phyloP scores from a whole-genome alignment of 2,329 filamentous ascomycete genomes.

The Furcasterigmium furcatum region DNA sequence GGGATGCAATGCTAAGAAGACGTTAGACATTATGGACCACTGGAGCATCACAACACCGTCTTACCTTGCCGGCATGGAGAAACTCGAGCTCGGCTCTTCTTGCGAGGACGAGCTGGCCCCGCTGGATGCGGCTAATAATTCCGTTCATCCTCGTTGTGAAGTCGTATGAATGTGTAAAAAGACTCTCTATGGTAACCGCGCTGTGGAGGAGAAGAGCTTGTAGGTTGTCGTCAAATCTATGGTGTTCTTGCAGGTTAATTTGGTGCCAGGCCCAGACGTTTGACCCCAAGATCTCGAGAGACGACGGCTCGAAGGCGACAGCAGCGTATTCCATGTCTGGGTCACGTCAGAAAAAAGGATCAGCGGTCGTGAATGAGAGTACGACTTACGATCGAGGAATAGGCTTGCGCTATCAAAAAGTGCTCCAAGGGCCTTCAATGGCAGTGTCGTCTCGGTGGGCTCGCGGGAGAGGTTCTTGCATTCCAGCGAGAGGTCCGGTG shows the following conservation, averaged over 20 bases:
- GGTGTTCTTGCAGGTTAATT: no score
- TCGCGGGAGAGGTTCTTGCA: no score
- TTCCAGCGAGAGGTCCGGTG: no score
- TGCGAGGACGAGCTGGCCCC: slow-evolving; percentile 33
- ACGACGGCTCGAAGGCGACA: slow-evolving; percentile 23
- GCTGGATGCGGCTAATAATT: slow-evolving; percentile 29
- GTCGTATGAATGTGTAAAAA: slow-evolving; percentile 24
- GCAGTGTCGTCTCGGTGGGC: not conserved
- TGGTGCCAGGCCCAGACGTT: slow-evolving; percentile 35
- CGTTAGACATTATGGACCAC: no score
- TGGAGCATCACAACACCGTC: no score
- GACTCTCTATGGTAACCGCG: slow-evolving; percentile 28
- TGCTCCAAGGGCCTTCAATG: slow-evolving; percentile 24
- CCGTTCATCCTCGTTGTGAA: slow-evolving; percentile 28
- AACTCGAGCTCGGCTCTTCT: slow-evolving; percentile 49
- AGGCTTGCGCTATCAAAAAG: slow-evolving; percentile 38
- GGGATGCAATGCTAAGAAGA: slow-evolving; percentile 30
- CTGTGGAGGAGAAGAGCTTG: no score
- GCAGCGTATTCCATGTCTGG: slow-evolving; percentile 45
- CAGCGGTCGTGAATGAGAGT: no score
- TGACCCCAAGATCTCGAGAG: slow-evolving; percentile 33
- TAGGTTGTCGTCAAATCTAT: no score
- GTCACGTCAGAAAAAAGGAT: not conserved
- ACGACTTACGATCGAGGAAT: slow-evolving; percentile 47
- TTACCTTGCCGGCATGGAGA: slow-evolving; percentile 47